Evolutionary conservation across 768 basidiomycete genomes (phyloP), one percentile per base, ranked within the genome.

Genomic region (Mycena sanguinolenta): DNA sequence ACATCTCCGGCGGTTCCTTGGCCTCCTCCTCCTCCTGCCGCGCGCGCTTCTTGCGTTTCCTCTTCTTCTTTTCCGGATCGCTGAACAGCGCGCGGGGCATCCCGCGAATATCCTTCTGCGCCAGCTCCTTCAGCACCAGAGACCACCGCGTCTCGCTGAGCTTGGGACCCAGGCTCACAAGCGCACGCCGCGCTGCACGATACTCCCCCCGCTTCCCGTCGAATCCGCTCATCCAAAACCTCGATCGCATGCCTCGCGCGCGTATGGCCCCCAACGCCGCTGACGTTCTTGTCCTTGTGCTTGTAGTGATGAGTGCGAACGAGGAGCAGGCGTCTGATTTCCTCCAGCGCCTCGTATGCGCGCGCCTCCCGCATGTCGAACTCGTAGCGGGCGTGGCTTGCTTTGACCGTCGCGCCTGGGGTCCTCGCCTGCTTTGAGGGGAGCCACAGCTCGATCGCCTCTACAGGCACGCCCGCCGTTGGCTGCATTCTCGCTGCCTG

Each of bases 381-480:
- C n/a, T n/a, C n/a, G n/a, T n/a, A 44, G 21, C 42, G 19, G 17
- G 42, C 42, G 2, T 78, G 67, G 39, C 58, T 53, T 10, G 34
- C 32, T 27, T 73, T 53, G 25, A 72, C 70, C 1, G 19, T 4
- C 8, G 64, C 42, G n/a, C 62, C 30, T 3, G 65, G 30, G 25
- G 7, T 32, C 4, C 12, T 61, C 23, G 50, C 75, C 65, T 25
- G 73, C 64, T 2, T 21, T 16, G 78, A 80, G 16, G 77, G 79
- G 13, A 80, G 67, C 73, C 70, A 77, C 1, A 79, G 69, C 46
- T 63, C 38, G 42, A 44, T 58, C 42, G 9, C 42, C 53, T 42
- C 13, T 64, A 63, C 9, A 64, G n/a, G n/a, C n/a, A n/a, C n/a
- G n/a, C n/a, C n/a, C n/a, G n/a, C n/a, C n/a, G n/a, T n/a, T n/a